These are phyloP conservation scores for Umbellularia californica DNA, from an alignment of 164 flowering plant genomes.

Conservation along the genomic window DNA sequence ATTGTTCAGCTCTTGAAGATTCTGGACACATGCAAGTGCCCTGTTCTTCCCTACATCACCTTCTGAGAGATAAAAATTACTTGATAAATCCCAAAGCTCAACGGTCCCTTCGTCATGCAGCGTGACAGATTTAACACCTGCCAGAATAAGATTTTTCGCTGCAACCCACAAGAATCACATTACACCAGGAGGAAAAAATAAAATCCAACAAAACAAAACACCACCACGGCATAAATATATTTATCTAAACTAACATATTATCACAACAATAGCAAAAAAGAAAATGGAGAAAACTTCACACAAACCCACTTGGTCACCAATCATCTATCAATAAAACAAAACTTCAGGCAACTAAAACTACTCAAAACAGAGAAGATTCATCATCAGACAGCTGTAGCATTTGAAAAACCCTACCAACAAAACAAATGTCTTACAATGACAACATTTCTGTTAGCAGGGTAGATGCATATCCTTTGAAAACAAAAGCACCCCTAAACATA, in stretches of 20 bases:
- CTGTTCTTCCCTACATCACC: conserved; percentile 74
- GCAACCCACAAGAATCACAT: conserved; percentile 23
- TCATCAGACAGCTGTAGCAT: not conserved
- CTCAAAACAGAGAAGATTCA: not conserved
- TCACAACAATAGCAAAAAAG: not conserved
- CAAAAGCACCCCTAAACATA: not conserved
- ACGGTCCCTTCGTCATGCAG: conserved; percentile 77
- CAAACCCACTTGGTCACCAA: not conserved
- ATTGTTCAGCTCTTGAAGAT: conserved; percentile 81
- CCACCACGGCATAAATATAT: not conserved
- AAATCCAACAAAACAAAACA: not conserved
- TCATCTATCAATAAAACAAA: not conserved
- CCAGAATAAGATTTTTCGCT: conserved; percentile 87
- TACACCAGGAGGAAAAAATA: not conserved
- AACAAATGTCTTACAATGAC: not conserved
- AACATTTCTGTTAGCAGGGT: not conserved
- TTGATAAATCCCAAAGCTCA: conserved; percentile 80
- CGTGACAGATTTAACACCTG: conserved; percentile 88
- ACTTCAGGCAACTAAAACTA: no score
- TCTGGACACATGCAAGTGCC: conserved; percentile 73
- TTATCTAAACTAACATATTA: not conserved
- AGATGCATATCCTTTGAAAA: not conserved
- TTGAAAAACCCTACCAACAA: not conserved
- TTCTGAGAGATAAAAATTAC: conserved; percentile 72
- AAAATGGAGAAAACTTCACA: not conserved